A percentile compares a stretch with the other conserved stretches of the same genome.
phyloP scores from a whole-genome alignment of 169 alveolate species.

The Amoebophrya sp. region DNA sequence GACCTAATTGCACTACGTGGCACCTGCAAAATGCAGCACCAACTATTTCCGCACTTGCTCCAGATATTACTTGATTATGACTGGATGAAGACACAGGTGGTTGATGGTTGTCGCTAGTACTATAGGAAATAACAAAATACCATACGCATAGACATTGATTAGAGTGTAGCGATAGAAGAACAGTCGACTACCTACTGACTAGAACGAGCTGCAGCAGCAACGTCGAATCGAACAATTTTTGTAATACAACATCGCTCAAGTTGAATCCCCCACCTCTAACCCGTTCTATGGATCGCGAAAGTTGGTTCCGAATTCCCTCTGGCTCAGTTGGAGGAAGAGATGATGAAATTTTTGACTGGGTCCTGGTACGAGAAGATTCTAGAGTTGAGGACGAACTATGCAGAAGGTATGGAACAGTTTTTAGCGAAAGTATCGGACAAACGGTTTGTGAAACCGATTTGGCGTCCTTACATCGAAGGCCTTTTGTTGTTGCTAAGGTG shows the following conservation, averaged over 20 bases:
- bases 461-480: not conserved
- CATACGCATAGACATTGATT: too few relatives aligned
- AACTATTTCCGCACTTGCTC: not conserved
- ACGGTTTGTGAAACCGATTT: not conserved
- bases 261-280: too few relatives aligned
- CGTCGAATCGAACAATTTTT: too few relatives aligned
- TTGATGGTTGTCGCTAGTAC: too few relatives aligned
- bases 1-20: not conserved
- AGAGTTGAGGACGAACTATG: not conserved
- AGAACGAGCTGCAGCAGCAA: too few relatives aligned
- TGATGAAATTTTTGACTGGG: not conserved
- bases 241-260: too few relatives aligned
- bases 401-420: not conserved
- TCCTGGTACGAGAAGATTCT: not conserved
- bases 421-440: not conserved
- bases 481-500: not conserved
- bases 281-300: not conserved
- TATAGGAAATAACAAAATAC: too few relatives aligned
- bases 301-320: not conserved
- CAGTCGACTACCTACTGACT: too few relatives aligned
- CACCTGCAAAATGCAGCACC: not conserved
- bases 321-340: not conserved
- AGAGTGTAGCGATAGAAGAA: too few relatives aligned
- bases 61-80: not conserved
- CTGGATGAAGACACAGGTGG: too few relatives aligned